Evolutionary conservation across 2,329 filamentous ascomycete genomes (phyloP), one percentile per base, ranked within the genome.

Genomic region (Aspergillus ochraceus): DNA sequence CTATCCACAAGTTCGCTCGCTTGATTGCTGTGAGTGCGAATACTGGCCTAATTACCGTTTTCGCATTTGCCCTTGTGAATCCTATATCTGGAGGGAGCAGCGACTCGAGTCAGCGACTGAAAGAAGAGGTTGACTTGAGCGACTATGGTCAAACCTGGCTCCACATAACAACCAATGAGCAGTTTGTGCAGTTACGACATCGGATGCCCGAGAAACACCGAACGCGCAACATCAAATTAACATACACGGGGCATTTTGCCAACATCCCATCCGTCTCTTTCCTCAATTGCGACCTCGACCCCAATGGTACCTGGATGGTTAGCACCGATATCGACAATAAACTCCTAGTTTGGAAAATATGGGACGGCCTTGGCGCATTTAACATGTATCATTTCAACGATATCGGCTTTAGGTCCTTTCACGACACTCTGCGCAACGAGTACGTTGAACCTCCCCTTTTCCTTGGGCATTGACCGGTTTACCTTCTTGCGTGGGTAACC

Each of bases 11-110:
- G 62, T 80, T 88, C 63, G 91, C 91, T n/a, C 87, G 93, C 0
- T 80, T 97, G 62, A 89, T 99, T 63, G 95, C 94, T 0, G 88
- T 96, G 45, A 91, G 90, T 67, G 88, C 90, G 0, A 99, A 99
- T 71, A 84, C 83, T 0, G 79, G 81, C 22, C 69, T 78, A 17
- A 82, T 90, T 29, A 83, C 80, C 3, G 79, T 89, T 0, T 84
- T 86, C 66, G 84, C 85, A 14, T 85, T 86, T 66, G 86, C 83
- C 0, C 76, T 89, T 55, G 74, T 79, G 3, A 73, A 78, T 47
- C 54, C 66, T n/a, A 51, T 53, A 5, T 67, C 70, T n/a, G 63
- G 60, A 24, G 59, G 57, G 17, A 58, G 58, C 45, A 58, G 57
- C n/a, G 61, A 67, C 19, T 55, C 62, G 6, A 54, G 62, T 11